These are phyloP conservation scores for Apodospora peruviana DNA, from an alignment of 495 filamentous ascomycete genomes.

Conservation along the genomic window DNA sequence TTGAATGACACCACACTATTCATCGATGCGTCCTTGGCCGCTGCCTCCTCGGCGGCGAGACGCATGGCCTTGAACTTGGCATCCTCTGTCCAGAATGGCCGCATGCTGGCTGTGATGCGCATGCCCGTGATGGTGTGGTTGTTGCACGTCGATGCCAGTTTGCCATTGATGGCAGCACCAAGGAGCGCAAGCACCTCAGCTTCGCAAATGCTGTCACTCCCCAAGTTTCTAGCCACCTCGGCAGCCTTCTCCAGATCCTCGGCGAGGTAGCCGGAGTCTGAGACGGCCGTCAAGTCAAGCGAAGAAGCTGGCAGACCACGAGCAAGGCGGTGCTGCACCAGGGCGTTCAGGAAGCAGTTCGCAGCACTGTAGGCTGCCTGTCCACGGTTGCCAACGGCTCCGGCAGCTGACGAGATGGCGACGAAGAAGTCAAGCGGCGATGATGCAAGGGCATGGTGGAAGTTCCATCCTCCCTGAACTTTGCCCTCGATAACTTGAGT, in stretches of 20 bases:
- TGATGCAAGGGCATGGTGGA: slow-evolving; percentile 47
- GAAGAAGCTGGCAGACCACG: slow-evolving; percentile 44
- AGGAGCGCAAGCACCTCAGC: slow-evolving; percentile 46
- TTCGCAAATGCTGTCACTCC: slow-evolving; percentile 47
- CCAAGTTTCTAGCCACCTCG: slow-evolving; percentile 42
- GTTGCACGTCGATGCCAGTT: slow-evolving; percentile 32
- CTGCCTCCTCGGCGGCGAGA: slow-evolving; percentile 38
- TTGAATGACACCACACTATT: slow-evolving; percentile 35
- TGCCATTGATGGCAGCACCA: slow-evolving; percentile 40
- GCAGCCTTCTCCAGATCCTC: slow-evolving; percentile 41
- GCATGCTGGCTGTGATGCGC: slow-evolving; percentile 38
- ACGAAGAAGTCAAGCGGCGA: slow-evolving; percentile 62
- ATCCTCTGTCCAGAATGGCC: slow-evolving; percentile 46
- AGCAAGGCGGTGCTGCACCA: slow-evolving; percentile 42
- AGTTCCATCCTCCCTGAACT: slow-evolving; percentile 50
- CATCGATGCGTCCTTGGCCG: slow-evolving; percentile 28
- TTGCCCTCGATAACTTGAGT: slow-evolving; percentile 46
- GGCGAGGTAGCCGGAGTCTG: slow-evolving; percentile 51
- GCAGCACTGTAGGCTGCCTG: slow-evolving; percentile 63
- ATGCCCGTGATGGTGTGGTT: slow-evolving; percentile 49
- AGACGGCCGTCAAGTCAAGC: slow-evolving; percentile 52
- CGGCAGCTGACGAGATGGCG: slow-evolving; percentile 56
- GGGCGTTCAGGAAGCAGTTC: slow-evolving; percentile 56
- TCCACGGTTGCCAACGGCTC: slow-evolving; percentile 52
- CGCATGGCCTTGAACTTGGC: slow-evolving; percentile 48